Evolutionary conservation across 2,329 filamentous ascomycete species (phyloP), one percentile per base, ranked within the genome.

Genomic region (Microdochium trichocladiopsis): DNA sequence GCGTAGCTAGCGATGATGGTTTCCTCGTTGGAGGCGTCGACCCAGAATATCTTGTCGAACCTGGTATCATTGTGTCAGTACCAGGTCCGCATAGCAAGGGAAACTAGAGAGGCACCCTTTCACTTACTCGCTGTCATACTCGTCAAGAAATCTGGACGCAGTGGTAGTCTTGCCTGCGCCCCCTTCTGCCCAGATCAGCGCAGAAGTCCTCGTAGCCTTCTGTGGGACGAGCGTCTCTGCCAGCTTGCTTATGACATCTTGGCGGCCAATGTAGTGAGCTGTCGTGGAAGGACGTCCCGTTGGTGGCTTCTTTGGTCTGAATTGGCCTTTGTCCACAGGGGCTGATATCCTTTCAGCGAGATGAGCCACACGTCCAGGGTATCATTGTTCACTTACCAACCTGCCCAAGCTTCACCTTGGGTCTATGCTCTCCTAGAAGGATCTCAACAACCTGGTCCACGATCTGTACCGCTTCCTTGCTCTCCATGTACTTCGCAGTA

Each of bases 161-260:
- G 66, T 64, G n/a, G 67, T 59, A 0, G 61, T 67, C 43, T 69
- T 69, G 0, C 66, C 65, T 0, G 60, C 56, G 3, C 66, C 66
- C 2, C 59, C 59, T 55, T 66, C 59, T 0, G 65, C 66, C 24
- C 61, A 52, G 1, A 67, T 6, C 50, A 5, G 25, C 53, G 2
- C 18, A 48, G 25, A 61, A 60, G 31, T 55, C 52, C 3, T 45
- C 14, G 8, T 45, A 18, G 21, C 3, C 41, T 22, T 3, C 14
- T 21, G 14, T 8, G 41, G 3, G 18, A 23, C 41, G 12, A 45
- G 41, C 21, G 10, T 45, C 18, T 16, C 41, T 8, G 58, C 55
- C 0, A 68, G 55, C 8, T 23, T 60, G 1, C 50, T 5, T 2
- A 68, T 36, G 4, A 65, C 59, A 0, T 57, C 55, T 9, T 56